A percentile compares a stretch with the other conserved stretches of the same genome.
Conservation (phyloP, 164 flowering plant species). For the Annona squamosa region DNA sequence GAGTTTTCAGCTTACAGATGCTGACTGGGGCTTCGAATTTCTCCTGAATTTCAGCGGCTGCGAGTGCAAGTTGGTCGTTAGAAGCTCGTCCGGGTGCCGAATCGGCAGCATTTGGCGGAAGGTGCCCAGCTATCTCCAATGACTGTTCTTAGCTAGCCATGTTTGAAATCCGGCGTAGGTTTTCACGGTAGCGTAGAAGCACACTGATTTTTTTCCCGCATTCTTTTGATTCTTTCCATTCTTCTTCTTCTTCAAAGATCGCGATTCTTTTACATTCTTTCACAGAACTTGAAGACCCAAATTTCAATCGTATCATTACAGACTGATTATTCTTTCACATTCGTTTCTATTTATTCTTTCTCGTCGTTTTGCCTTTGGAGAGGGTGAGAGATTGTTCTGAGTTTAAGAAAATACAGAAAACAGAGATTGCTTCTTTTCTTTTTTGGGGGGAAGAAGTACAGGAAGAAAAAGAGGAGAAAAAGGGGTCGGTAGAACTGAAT, state of each 20-base stretch:
- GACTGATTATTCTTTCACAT: constrained; percentile 25
- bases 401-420: background rate
- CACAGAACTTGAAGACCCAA: constrained; percentile 24
- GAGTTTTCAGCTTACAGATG: constrained; percentile 21
- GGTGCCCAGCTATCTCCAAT: constrained; percentile 25
- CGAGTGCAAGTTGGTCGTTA: constrained; percentile 19
- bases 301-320: constrained; percentile 4
- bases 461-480: background rate
- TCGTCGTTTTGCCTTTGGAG: constrained; percentile 12
- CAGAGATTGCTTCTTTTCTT: background rate
- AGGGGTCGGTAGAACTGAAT: background rate
- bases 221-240: constrained; percentile 23
- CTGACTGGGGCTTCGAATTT: constrained; percentile 24
- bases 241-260: constrained; percentile 27
- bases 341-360: constrained; percentile 5
- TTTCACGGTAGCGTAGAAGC: constrained; percentile 23
- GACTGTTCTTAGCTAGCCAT: constrained; percentile 24
- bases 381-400: background rate
- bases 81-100: constrained; percentile 14
- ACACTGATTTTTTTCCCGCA: background rate
- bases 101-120: constrained; percentile 15
- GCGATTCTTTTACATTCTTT: constrained; percentile 11
- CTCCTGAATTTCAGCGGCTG: constrained; percentile 23
- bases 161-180: constrained; percentile 52
- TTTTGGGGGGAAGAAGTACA: background rate